phyloP scores from a whole-genome alignment of 225 moss, liverwort and hornwort genomes.

The Bryum argenteum region DNA sequence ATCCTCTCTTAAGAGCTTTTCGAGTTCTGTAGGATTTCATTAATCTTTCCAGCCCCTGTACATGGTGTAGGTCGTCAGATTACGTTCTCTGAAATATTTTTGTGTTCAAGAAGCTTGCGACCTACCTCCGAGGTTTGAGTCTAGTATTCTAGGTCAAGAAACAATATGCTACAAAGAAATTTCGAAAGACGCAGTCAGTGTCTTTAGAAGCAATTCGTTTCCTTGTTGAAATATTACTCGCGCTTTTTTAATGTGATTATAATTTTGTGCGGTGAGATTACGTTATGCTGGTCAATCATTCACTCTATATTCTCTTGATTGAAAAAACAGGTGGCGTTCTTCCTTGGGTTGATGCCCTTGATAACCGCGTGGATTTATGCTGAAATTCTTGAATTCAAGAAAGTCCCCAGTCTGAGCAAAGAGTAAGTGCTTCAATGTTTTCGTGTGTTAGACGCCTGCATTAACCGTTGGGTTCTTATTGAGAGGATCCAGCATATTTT shows the following conservation, averaged over 20 bases:
- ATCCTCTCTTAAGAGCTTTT: not conserved
- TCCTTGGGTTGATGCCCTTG: constrained; percentile 83
- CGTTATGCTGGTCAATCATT: not conserved
- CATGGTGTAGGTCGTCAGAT: no score
- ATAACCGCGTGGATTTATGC: constrained; percentile 91
- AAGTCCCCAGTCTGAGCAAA: constrained; percentile 56
- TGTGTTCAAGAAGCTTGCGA: no score
- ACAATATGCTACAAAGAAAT: no score
- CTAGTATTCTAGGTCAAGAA: no score
- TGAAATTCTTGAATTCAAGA: constrained; percentile 74
- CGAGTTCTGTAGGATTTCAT: not conserved
- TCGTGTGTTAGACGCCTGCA: not conserved
- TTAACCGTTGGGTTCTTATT: not conserved
- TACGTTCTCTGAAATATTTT: no score
- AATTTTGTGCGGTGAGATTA: constrained; percentile 11
- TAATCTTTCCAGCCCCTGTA: not conserved
- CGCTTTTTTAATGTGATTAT: not conserved
- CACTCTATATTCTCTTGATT: constrained; percentile 20
- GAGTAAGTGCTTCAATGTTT: constrained; percentile 48
- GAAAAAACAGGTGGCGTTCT: constrained; percentile 75
- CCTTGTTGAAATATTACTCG: not conserved
- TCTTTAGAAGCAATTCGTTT: not conserved
- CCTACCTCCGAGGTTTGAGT: no score
- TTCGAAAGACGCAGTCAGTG: not conserved
- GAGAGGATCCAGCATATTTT: constrained; percentile 2